Percentiles rank a stretch among this genome's conserved stretches.
phyloP scores from a whole-genome alignment of 163 green algal species.

The Prototheca wickerhamii region DNA sequence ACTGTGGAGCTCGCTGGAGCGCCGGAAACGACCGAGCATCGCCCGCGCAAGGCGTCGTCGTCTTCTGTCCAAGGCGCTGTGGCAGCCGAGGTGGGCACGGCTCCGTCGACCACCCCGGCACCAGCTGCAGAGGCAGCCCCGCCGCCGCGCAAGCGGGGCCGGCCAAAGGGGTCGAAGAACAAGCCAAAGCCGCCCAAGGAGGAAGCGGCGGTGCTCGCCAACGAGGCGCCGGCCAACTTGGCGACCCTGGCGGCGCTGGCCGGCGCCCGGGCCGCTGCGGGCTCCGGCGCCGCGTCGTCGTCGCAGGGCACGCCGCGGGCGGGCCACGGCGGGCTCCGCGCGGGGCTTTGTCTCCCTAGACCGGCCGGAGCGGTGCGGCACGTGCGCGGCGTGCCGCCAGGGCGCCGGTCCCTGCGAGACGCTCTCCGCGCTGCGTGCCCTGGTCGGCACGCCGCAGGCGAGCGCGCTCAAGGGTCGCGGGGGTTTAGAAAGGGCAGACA shows the following conservation, averaged over 20 bases:
- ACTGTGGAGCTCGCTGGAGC: too few species aligned
- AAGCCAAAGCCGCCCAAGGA: neutral
- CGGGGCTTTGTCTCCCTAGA: neutral
- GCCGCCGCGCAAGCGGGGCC: neutral
- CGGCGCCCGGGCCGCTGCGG: conserved; percentile 4
- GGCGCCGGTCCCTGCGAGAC: neutral
- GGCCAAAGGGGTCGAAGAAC: neutral
- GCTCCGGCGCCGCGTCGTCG: neutral
- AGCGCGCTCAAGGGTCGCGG: neutral
- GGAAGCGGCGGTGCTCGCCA: neutral
- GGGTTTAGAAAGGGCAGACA: neutral
- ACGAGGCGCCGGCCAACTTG: neutral
- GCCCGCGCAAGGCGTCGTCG: too few species aligned
- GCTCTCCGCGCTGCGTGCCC: neutral
- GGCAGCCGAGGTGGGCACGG: too few species aligned
- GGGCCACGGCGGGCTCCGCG: neutral
- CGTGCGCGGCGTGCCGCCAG: neutral
- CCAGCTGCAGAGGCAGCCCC: neutral
- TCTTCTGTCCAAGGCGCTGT: too few species aligned
- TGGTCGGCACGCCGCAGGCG: neutral
- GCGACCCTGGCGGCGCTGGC: conserved; percentile 6
- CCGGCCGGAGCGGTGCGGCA: neutral
- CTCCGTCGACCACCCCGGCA: neutral
- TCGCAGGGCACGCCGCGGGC: neutral
- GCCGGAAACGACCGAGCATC: too few species aligned